Conservation (phyloP, 2,329 filamentous ascomycete species). For the Diaporthe nobilis region DNA sequence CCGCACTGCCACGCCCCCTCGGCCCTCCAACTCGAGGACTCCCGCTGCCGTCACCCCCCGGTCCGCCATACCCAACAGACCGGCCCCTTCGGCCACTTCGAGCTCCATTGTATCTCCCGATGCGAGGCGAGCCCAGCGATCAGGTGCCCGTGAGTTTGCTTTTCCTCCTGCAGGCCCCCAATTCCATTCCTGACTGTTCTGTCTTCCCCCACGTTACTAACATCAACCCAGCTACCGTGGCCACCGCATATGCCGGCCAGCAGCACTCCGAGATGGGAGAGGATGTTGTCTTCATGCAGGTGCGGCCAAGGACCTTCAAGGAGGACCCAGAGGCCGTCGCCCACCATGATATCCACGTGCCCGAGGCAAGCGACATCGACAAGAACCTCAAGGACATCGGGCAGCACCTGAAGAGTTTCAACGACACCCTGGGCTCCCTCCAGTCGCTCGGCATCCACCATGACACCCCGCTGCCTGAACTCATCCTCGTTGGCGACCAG, state of each 20-base stretch:
- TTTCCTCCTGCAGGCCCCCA: neutral
- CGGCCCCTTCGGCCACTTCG: slow-evolving; percentile 30
- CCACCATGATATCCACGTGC: slow-evolving; percentile 1
- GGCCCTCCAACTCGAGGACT: slow-evolving; percentile 5
- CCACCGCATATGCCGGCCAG: slow-evolving; percentile 43
- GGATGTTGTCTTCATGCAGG: slow-evolving; percentile 48
- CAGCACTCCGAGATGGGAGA: slow-evolving; percentile 40
- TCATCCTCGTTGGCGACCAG: slow-evolving; percentile 89
- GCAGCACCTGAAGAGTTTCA: slow-evolving; percentile 73
- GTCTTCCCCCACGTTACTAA: neutral
- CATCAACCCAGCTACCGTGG: slow-evolving; percentile 47
- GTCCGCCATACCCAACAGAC: slow-evolving; percentile 28
- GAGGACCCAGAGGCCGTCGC: slow-evolving; percentile 14
- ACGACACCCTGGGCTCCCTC: slow-evolving; percentile 77
- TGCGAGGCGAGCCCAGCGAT: slow-evolving; percentile 42
- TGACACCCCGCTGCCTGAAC: slow-evolving; percentile 79
- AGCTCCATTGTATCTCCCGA: slow-evolving; percentile 35
- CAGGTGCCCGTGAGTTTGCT: slow-evolving; percentile 46
- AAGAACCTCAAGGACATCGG: slow-evolving; percentile 69
- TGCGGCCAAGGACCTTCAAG: slow-evolving; percentile 42
- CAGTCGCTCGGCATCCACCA: slow-evolving; percentile 81
- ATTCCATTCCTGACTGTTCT: neutral
- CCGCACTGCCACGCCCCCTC: slow-evolving; percentile 15
- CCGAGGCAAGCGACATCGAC: slow-evolving; percentile 47
- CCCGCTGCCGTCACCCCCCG: slow-evolving; percentile 20